Evolutionary conservation across 208 protist genomes (phyloP).

Genomic region (Trypanosoma caninum): DNA sequence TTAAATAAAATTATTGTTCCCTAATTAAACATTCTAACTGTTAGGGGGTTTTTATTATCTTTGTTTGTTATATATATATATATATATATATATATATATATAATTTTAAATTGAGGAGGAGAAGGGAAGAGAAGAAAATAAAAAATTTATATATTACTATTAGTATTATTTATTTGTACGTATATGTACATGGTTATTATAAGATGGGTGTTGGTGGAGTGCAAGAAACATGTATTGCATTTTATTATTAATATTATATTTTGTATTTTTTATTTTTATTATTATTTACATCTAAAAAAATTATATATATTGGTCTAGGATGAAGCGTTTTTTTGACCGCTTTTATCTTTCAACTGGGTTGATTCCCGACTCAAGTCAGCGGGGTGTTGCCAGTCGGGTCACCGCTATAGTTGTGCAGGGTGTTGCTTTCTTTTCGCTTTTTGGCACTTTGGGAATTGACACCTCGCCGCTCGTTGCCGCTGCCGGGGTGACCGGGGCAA

Average conservation of each 20-base stretch:
- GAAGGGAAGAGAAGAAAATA: too few species aligned
- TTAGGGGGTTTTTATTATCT: not conserved
- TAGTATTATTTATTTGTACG: too few species aligned
- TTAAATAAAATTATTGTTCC: constrained; percentile 12
- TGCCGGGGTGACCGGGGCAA: constrained; percentile 75
- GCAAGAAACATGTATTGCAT: constrained; percentile 7
- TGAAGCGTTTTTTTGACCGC: constrained; percentile 83
- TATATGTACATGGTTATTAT: too few species aligned
- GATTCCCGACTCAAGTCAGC: constrained; percentile 64
- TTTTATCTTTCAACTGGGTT: constrained; percentile 64
- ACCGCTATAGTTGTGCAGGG: constrained; percentile 52
- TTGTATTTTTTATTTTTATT: not conserved
- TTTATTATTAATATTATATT: not conserved
- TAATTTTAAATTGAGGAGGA: too few species aligned
- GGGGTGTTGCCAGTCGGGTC: constrained; percentile 66
- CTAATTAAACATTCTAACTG: not conserved
- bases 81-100: not conserved
- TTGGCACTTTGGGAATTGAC: constrained; percentile 75
- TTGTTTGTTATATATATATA: not conserved
- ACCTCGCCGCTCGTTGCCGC: constrained; percentile 71
- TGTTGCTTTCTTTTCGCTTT: constrained; percentile 46
- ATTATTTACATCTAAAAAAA: not conserved
- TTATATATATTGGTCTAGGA: constrained; percentile 9
- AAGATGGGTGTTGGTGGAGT: not conserved
- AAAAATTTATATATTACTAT: too few species aligned